A percentile compares a stretch with the other conserved stretches of the same genome.
phyloP scores from a whole-genome alignment of 139 green algal genomes.

The Chlamydomonas asymmetrica region DNA sequence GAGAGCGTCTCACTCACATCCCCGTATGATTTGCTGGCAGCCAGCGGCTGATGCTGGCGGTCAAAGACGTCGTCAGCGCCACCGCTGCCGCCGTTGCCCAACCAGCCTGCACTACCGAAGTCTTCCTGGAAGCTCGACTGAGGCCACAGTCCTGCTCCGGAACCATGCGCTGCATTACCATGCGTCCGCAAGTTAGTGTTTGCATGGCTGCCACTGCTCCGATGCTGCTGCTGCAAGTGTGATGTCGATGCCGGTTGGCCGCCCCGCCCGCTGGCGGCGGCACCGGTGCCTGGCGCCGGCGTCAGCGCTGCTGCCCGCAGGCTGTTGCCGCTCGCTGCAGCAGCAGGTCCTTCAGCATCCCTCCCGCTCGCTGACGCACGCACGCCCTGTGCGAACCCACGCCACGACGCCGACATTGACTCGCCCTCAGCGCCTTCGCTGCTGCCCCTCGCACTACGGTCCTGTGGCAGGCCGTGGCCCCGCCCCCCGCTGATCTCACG shows the following conservation, averaged over 20 bases:
- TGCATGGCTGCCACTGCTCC: too few relatives aligned
- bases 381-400: neutral
- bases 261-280: neutral
- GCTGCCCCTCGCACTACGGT: too few relatives aligned
- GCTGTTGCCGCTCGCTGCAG: neutral
- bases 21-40: neutral
- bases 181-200: too few relatives aligned
- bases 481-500: too few relatives aligned
- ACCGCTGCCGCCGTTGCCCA: neutral
- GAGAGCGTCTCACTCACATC: neutral
- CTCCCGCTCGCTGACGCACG: neutral
- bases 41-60: neutral
- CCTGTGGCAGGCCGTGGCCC: too few relatives aligned
- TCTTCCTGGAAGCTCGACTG: neutral
- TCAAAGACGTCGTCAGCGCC: neutral
- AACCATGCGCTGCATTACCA: too few relatives aligned
- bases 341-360: neutral
- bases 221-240: neutral
- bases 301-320: neutral
- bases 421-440: too few relatives aligned
- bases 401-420: too few relatives aligned
- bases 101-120: neutral
- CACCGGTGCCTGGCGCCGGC: neutral
- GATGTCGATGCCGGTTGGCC: neutral
- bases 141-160: too few relatives aligned